Evolutionary conservation across 768 basidiomycete genomes (phyloP), one percentile per base, ranked within the genome.

Genomic region (Tylopilus plumbeoviolaceoides): DNA sequence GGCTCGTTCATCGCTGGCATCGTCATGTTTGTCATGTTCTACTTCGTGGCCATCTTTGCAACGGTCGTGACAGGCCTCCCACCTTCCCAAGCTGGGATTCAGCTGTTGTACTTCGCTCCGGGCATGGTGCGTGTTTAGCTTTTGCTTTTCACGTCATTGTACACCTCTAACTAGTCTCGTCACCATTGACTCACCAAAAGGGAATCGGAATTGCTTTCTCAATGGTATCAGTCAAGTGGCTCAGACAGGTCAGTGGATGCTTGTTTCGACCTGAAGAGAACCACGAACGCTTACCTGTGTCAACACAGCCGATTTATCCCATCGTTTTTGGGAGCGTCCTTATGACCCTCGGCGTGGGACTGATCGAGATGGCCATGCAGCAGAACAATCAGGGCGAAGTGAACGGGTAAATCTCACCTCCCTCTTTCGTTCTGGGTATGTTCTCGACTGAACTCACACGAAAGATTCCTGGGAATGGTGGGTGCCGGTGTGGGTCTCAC

Each of bases 31-130:
- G 77, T 77, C 46, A 74, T 75, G 70, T 79, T 80, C 62, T 81
- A 81, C 60, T 80, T 81, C 55, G 69, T 80, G 40, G 70, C 78
- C 0, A 76, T 80, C 47, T 80, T 81, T 63, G 73, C 77, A 64
- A 73, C 72, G 20, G 67, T 78, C 59, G 78, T 77, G n/a, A 64
- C 64, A 25, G 75, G 74, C 7, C 60, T 70, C 27, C 64, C 72
- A 11, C 62, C 78, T n/a, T 61, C 66, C 17, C 62, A 70, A 40
- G 69, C 76, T 20, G 80, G 78, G 27, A 64, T 73, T 23, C 79
- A 81, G 59, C 53, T 80, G 17, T 59, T 80, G 20, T 80, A 73
- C 59, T 78, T 80, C 50, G 70, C 78, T 1, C 79, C 80, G 14
- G 78, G 78, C 36, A 57, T 76, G 59, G 77, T 77, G 46, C 54